Percentiles rank a stretch among this genome's conserved stretches.
Conservation (phyloP, 2,329 filamentous ascomycete species). For the Calonectria crousiana region DNA sequence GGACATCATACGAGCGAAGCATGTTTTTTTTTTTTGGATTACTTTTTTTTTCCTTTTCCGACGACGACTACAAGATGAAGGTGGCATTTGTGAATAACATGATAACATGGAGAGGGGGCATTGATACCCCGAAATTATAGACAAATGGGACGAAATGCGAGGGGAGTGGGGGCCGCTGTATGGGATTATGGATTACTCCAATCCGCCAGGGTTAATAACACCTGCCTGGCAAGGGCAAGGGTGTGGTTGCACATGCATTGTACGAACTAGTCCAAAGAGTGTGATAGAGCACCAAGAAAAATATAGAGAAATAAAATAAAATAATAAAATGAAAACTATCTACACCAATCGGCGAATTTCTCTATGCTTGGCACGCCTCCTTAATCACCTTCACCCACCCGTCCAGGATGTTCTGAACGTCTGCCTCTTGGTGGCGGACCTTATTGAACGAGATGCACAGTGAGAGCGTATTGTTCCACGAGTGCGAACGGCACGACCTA, state of each 20-base stretch:
- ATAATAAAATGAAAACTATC: neutral
- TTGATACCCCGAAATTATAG: neutral
- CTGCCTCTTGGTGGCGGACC: neutral
- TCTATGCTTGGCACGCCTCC: neutral
- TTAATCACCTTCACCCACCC: neutral
- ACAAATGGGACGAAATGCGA: neutral
- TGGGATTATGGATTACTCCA: too few relatives aligned
- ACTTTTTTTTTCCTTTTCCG: neutral
- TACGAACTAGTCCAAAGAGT: neutral
- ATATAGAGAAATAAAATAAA: neutral
- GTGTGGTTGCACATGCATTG: too few relatives aligned
- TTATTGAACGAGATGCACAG: conserved; percentile 18
- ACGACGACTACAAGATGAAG: neutral
- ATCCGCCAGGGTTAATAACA: neutral
- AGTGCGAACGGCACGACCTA: conserved; percentile 19
- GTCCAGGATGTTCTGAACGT: neutral
- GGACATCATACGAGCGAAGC: neutral
- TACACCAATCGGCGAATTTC: neutral
- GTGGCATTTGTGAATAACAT: neutral
- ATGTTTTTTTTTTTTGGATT: neutral
- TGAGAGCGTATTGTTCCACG: conserved; percentile 15
- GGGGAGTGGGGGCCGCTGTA: neutral
- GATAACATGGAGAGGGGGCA: neutral
- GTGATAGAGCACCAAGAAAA: too few relatives aligned
- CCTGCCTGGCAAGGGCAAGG: neutral